phyloP scores from a whole-genome alignment of 169 alveolate genomes.

The Plasmodium falciparum region DNA sequence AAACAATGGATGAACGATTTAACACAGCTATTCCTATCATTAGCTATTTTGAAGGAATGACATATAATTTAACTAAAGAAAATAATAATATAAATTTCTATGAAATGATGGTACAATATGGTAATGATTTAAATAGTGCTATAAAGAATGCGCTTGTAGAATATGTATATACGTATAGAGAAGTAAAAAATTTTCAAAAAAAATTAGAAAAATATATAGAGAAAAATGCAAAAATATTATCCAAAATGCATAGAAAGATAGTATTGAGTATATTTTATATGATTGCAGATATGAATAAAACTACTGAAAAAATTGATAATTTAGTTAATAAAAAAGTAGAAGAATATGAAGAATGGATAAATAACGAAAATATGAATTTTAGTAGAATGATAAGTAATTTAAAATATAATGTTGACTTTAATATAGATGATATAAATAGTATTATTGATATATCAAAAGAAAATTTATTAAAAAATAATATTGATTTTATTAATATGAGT shows the following conservation, averaged over 20 bases:
- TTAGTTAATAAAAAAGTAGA: constrained; percentile 49
- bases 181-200: constrained; percentile 37
- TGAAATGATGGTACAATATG: constrained; percentile 63
- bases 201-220: constrained; percentile 56
- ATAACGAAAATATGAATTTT: constrained; percentile 27
- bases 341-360: constrained; percentile 62
- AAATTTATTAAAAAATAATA: constrained; percentile 24
- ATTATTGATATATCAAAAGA: constrained; percentile 51
- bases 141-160: constrained; percentile 50
- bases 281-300: constrained; percentile 73
- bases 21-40: constrained; percentile 23
- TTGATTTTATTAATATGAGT: constrained; percentile 62
- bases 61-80: constrained; percentile 28
- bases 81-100: constrained; percentile 32
- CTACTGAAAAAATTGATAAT: constrained; percentile 52
- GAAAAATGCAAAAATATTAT: constrained; percentile 45
- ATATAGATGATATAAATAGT: constrained; percentile 62
- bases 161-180: constrained; percentile 39
- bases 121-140: constrained; percentile 48
- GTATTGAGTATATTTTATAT: constrained; percentile 51
- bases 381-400: constrained; percentile 22
- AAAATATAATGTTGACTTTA: constrained; percentile 50
- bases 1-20: constrained; percentile 8
- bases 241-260: constrained; percentile 73
- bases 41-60: constrained; percentile 46